These are phyloP conservation scores for Boletus sp. DNA, from an alignment of 768 basidiomycete genomes.

Conservation along the genomic window DNA sequence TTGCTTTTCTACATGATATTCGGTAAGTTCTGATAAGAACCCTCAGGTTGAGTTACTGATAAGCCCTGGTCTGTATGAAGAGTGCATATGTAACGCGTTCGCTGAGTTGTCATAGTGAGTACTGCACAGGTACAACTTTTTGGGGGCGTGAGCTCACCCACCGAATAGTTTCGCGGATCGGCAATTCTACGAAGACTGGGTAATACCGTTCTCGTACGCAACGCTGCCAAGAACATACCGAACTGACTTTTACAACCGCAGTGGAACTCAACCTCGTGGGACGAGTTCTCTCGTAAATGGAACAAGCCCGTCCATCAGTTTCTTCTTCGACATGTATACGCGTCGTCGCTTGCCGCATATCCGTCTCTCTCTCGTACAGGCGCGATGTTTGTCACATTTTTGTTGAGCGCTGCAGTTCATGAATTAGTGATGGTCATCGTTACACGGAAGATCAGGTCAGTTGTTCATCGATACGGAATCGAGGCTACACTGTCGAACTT, in stretches of 20 bases:
- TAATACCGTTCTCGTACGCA: constrained; percentile 25
- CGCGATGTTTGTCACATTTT: constrained; percentile 94
- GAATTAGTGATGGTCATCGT: constrained; percentile 97
- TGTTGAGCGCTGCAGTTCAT: constrained; percentile 85
- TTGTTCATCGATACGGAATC: neutral
- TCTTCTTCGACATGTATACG: constrained; percentile 93
- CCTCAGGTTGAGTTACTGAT: constrained; percentile 1
- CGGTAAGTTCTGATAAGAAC: constrained; percentile 40
- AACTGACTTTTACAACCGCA: constrained; percentile 19
- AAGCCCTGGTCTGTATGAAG: constrained; percentile 35
- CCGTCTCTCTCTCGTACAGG: constrained; percentile 62
- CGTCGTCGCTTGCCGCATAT: constrained; percentile 78
- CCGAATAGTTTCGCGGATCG: constrained; percentile 85
- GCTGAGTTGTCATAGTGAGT: constrained; percentile 87
- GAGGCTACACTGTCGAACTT: neutral
- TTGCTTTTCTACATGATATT: constrained; percentile 86
- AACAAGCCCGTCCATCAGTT: constrained; percentile 96
- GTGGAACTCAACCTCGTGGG: constrained; percentile 98
- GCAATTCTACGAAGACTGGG: constrained; percentile 98
- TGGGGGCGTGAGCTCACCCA: neutral
- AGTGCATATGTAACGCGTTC: constrained; percentile 96
- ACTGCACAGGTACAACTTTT: neutral
- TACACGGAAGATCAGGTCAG: constrained; percentile 84
- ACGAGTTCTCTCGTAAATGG: constrained; percentile 98
- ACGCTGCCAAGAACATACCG: neutral